These are phyloP conservation scores for Phytophthora sojae DNA, from an alignment of 352 stramenopile genomes.

Conservation along the genomic window DNA sequence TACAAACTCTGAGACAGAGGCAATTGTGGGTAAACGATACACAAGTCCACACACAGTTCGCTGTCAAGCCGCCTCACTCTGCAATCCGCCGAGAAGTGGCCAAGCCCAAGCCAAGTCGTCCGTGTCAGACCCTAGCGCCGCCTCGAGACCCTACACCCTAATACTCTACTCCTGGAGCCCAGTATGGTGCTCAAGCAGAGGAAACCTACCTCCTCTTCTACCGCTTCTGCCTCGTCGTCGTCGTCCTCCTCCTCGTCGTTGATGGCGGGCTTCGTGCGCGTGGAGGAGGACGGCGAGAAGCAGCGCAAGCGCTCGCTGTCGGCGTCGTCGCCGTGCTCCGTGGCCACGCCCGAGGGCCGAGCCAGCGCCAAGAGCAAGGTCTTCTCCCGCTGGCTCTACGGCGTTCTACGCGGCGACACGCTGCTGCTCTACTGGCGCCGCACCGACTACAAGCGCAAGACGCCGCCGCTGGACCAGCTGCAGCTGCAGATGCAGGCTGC, in stretches of 20 bases:
- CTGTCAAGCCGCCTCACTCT: constrained; percentile 14
- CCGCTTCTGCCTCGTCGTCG: neutral
- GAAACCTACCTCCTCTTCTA: neutral
- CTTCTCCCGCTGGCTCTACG: constrained; percentile 68
- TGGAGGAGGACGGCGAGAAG: constrained; percentile 58
- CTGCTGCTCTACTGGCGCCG: constrained; percentile 63
- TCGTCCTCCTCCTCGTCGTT: neutral
- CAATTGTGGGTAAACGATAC: constrained; percentile 15
- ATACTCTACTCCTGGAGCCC: neutral
- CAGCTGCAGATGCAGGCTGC: constrained; percentile 48
- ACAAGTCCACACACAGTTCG: constrained; percentile 1
- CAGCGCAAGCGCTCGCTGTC: constrained; percentile 39
- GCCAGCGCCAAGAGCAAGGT: constrained; percentile 45
- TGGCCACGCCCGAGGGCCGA: constrained; percentile 36
- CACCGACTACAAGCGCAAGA: constrained; percentile 66
- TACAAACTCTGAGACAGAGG: constrained; percentile 34
- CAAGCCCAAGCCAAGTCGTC: neutral
- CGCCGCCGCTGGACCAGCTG: constrained; percentile 51
- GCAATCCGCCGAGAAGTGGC: constrained; percentile 13
- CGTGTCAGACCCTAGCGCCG: neutral
- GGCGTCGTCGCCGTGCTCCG: constrained; percentile 29
- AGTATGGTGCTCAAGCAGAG: constrained; percentile 25
- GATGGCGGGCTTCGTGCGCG: constrained; percentile 62
- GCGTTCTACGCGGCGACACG: constrained; percentile 49
- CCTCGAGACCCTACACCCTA: neutral